Evolutionary conservation across 192 early-diverging fungal genomes (phyloP), one percentile per base, ranked within the genome.

Genomic region (Entomortierella beljakovae): DNA sequence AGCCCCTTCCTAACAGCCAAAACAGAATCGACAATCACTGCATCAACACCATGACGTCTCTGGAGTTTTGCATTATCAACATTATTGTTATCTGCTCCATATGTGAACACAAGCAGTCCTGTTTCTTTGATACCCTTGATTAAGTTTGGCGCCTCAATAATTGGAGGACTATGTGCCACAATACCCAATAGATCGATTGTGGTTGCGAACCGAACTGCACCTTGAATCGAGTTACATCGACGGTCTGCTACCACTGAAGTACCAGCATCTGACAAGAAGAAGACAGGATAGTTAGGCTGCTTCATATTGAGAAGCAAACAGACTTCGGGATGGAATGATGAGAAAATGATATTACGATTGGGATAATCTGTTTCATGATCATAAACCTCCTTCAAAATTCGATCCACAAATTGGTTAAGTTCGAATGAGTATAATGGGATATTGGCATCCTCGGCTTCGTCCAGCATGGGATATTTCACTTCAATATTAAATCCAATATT

Each of bases 401-500:
- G 81, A 70, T 98, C 96, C 5, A 95, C 90, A 80, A 93, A 98
- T 20, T 86, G 68, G 72, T 98, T 97, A 64, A 94, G 81, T 68
- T 97, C 97, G 34, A 90, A 89, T 8, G 81, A 61, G 58, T 88
- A 87, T 16, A 85, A 69, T 15, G 79, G 87, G 16, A 98, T 82
- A 33, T 87, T 86, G 28, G 89, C 90, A 33, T 84, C 83, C 80
- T 96, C 92, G 40, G 95, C 94, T 70, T 98, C 97, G 61, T 96
- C 91, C 7, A 93, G 82, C 89, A 94, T 93, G 6, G 97, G 97
- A 63, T 97, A 98, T 82, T 98, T 98, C 81, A 98, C 88, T 75
- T 98, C 97, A 58, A 98, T 93, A 67, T 97, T 97, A 71, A 97
- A 98, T 6, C 95, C 96, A 33, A 93, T 88, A 10, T 81, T 70